Evolutionary conservation across 352 stramenopile species (phyloP), one percentile per base, ranked within the genome.

Genomic region (Halophytophthora polymorphica): DNA sequence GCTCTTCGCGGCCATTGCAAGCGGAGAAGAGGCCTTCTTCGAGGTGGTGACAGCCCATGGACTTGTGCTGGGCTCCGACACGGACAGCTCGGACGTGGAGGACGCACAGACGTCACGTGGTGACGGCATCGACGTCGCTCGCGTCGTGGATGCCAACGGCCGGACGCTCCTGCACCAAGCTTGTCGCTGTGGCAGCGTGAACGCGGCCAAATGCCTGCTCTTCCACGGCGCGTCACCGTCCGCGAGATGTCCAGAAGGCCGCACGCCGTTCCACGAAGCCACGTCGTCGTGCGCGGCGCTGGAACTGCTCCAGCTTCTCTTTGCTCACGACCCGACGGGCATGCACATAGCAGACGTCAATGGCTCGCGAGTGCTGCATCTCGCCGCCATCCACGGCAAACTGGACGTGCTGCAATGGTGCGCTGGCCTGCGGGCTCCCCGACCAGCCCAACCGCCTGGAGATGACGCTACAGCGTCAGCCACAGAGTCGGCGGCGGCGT

Each of bases 121-220:
- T 13, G 37, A 38, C 28, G 40, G 43, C 21, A 28, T 80, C 40
- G 61, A 79, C 22, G 56, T 84, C 1, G 71, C 77, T 17, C 56
- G 39, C 14, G 86, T 73, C 47, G 60, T 71, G 3, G 76, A 89
- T 35, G 50, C 63, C 2, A 68, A 80, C 11, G 66, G 67, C 39
- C 86, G 73, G 59, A 85, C 78, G 23, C 50, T 90, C 42, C 62
- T 90, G 40, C 78, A 90, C 46, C 73, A 88, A 13, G 78, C 78
- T 3, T 87, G 76, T 23, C 66, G 73, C 15, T 64, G 54, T 13
- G 76, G 66, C 3, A 75, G 79, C n/a, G 18, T 79, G 0, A 65
- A 87, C 13, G 60, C 83, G 13, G 63, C 77, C 28, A 80, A 78
- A 35, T 73, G 59, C 45, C 45, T 90, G 28, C 41, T 90, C 6